phyloP scores from a whole-genome alignment of 176 grass and related monocot species.

The Themeda triandra region DNA sequence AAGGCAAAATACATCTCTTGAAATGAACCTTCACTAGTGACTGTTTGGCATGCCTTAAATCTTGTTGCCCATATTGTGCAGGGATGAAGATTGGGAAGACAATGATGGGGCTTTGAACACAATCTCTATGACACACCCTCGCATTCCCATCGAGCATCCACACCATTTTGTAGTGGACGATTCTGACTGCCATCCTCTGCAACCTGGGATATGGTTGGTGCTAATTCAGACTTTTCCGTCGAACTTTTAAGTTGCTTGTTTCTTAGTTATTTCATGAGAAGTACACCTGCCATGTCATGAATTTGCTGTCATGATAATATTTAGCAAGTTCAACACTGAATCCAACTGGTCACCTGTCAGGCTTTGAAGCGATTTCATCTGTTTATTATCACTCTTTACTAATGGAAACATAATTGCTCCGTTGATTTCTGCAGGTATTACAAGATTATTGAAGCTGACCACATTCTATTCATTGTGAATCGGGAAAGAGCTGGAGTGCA shows the following conservation, averaged over 20 bases:
- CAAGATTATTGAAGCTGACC: conserved; percentile 95
- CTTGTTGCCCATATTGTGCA: conserved; percentile 16
- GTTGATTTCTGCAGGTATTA: conserved; percentile 61
- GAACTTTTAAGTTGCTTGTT: conserved; percentile 12
- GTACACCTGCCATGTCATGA: background rate
- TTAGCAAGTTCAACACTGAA: background rate
- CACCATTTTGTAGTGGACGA: conserved; percentile 67
- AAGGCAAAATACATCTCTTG: background rate
- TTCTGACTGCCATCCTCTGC: conserved; percentile 81
- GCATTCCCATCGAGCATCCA: conserved; percentile 78
- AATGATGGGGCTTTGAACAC: conserved; percentile 97
- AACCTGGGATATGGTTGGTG: conserved; percentile 92
- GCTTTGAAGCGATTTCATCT: background rate
- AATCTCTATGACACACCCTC: conserved; percentile 88
- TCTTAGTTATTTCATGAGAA: background rate
- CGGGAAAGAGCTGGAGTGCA: conserved; percentile 93
- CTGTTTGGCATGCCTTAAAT: conserved; percentile 4
- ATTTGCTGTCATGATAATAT: background rate
- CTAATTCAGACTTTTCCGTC: conserved; percentile 19
- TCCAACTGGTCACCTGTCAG: conserved; percentile 8
- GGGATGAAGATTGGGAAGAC: conserved; percentile 99
- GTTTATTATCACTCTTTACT: background rate
- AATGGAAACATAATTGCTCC: background rate
- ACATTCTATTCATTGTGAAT: conserved; percentile 96
- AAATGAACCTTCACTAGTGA: background rate